Evolutionary conservation across 306 rosid species (phyloP).

Genomic region (Bauhinia variegata): DNA sequence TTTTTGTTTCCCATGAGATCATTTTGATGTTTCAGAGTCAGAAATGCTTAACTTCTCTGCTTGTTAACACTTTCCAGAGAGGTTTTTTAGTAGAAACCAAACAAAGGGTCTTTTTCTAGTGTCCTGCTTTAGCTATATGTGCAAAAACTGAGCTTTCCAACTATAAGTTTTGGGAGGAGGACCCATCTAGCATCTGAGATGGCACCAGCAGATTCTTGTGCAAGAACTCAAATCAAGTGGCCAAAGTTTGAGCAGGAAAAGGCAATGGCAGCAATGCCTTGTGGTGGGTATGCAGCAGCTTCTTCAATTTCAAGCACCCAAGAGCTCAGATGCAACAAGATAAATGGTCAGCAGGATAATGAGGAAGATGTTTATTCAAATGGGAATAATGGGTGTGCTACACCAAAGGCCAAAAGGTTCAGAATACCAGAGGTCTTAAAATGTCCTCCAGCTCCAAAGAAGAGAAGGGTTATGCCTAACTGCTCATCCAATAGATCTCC

Average conservation of each 20-base stretch:
- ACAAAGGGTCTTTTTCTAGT: constrained; percentile 29
- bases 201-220: constrained; percentile 40
- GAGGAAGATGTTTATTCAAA: constrained; percentile 10
- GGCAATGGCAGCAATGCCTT: constrained; percentile 27
- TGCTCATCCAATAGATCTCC: constrained; percentile 44
- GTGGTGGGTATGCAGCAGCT: not conserved
- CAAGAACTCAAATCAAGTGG: constrained; percentile 30
- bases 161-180: constrained; percentile 23
- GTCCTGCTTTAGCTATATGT: constrained; percentile 29
- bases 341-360: not conserved
- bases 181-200: too few relatives aligned
- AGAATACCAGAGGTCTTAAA: constrained; percentile 50
- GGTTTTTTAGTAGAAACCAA: constrained; percentile 24
- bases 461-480: constrained; percentile 44
- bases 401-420: constrained; percentile 60
- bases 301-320: constrained; percentile 17
- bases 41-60: too few relatives aligned
- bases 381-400: constrained; percentile 46
- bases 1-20: constrained; percentile 24
- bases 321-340: constrained; percentile 16
- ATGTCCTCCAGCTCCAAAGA: constrained; percentile 73
- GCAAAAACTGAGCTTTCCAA: constrained; percentile 36
- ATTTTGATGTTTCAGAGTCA: constrained; percentile 22
- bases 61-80: constrained; percentile 1
- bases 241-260: constrained; percentile 32